Conservation (phyloP, 1,284 basidiomycete genomes). For the Cutaneotrichosporon sp. region DNA sequence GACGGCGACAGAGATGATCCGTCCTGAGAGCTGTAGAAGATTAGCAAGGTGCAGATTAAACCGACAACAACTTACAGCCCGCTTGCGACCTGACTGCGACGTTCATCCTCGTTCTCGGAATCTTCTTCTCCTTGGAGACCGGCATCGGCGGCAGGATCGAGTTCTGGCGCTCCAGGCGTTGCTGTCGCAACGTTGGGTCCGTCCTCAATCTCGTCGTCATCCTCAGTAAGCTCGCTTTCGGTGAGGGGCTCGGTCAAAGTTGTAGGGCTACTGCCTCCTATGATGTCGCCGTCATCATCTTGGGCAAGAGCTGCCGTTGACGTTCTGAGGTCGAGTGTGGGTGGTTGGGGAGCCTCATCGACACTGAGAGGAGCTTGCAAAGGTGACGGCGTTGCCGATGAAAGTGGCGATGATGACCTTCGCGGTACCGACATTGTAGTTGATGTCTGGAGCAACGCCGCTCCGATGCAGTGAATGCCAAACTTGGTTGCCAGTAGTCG, state of each 20-base stretch:
- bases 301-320: not conserved
- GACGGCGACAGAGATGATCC: slow-evolving; percentile 16
- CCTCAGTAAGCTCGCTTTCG: slow-evolving; percentile 27
- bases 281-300: slow-evolving; percentile 10
- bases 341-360: not conserved
- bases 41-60: not conserved
- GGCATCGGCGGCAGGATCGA: slow-evolving; percentile 4
- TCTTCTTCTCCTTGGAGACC: slow-evolving; percentile 1
- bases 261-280: slow-evolving; percentile 22
- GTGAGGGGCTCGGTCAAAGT: slow-evolving; percentile 20
- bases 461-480: not conserved
- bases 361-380: slow-evolving; percentile 8
- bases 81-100: too few relatives aligned
- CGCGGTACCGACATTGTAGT: slow-evolving; percentile 16
- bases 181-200: slow-evolving; percentile 3
- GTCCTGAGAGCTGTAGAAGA: not conserved
- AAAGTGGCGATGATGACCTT: slow-evolving; percentile 20
- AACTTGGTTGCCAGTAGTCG: too few relatives aligned
- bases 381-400: slow-evolving; percentile 20
- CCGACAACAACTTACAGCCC: too few relatives aligned
- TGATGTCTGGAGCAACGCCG: not conserved
- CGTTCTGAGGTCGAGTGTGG: slow-evolving; percentile 10
- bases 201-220: slow-evolving; percentile 14
- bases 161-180: too few relatives aligned
- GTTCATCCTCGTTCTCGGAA: slow-evolving; percentile 3